A percentile compares a stretch with the other conserved stretches of the same genome.
Evolutionary conservation across 352 stramenopile species (phyloP).

Genomic region (Phytophthora citricola): DNA sequence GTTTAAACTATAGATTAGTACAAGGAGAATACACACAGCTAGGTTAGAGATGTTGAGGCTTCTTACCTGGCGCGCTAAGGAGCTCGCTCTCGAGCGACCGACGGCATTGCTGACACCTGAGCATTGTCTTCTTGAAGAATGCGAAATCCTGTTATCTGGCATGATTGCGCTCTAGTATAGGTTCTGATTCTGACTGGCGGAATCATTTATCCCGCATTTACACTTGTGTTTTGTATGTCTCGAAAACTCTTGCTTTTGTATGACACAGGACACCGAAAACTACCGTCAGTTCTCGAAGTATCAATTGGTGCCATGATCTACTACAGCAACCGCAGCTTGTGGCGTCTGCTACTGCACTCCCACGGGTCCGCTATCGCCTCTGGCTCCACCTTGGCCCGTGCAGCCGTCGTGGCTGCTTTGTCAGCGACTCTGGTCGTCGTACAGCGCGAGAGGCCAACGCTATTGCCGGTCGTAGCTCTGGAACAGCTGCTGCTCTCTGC

Average conservation of each 20-base stretch:
- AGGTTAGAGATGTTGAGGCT: background rate
- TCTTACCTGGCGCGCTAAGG: conserved; percentile 41
- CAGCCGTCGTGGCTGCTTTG: conserved; percentile 26
- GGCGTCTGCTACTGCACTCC: conserved; percentile 42
- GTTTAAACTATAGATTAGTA: conserved; percentile 8
- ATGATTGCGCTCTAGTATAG: conserved; percentile 23
- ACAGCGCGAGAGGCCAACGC: conserved; percentile 28
- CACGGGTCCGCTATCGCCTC: conserved; percentile 45
- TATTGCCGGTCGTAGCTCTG: conserved; percentile 31
- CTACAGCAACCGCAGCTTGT: conserved; percentile 51
- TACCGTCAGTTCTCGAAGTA: conserved; percentile 3
- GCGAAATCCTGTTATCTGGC: conserved; percentile 10
- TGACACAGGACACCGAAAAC: background rate
- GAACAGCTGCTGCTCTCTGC: conserved; percentile 46
- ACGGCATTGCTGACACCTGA: conserved; percentile 41
- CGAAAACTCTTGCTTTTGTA: conserved; percentile 17
- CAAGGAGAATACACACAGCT: background rate
- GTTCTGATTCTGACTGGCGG: conserved; percentile 18
- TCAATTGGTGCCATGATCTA: conserved; percentile 48
- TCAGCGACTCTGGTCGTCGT: conserved; percentile 32
- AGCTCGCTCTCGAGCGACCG: conserved; percentile 48
- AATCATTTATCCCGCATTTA: conserved; percentile 12
- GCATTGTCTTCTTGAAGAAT: conserved; percentile 41
- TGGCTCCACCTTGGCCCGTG: conserved; percentile 35
- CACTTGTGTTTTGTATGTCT: conserved; percentile 1